Conservation (phyloP, 306 rosid species). For the Oemleria cerasiformis region DNA sequence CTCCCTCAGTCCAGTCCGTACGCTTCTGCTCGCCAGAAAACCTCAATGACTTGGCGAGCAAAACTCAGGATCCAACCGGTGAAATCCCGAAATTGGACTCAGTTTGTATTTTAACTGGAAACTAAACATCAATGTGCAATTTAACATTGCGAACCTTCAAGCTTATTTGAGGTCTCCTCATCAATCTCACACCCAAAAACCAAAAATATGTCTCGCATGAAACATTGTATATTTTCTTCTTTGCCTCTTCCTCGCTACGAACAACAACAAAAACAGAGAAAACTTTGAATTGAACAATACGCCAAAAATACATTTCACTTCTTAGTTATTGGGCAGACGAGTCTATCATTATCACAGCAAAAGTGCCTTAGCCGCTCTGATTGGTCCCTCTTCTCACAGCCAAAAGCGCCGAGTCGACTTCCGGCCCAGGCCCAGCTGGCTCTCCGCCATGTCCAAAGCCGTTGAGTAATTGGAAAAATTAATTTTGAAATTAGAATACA, state of each 20-base stretch:
- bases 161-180: constrained; percentile 90
- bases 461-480: constrained; percentile 11
- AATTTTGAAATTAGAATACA: neutral
- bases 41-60: no score
- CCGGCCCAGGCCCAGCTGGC: constrained; percentile 75
- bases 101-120: no score
- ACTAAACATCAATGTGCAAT: no score
- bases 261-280: neutral
- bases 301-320: no score
- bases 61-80: no score
- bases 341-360: neutral
- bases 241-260: constrained; percentile 83
- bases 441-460: constrained; percentile 67
- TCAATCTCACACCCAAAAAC: constrained; percentile 92
- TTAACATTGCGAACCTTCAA: constrained; percentile 52
- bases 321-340: neutral
- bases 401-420: constrained; percentile 67
- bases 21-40: constrained; percentile 67
- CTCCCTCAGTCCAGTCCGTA: constrained; percentile 46
- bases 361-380: constrained; percentile 80
- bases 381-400: constrained; percentile 89
- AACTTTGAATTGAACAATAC: neutral
- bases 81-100: no score
- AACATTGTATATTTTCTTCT: constrained; percentile 84
- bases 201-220: constrained; percentile 83